Evolutionary conservation across 768 basidiomycete genomes (phyloP).

Genomic region (Rhizopogon salebrosus): DNA sequence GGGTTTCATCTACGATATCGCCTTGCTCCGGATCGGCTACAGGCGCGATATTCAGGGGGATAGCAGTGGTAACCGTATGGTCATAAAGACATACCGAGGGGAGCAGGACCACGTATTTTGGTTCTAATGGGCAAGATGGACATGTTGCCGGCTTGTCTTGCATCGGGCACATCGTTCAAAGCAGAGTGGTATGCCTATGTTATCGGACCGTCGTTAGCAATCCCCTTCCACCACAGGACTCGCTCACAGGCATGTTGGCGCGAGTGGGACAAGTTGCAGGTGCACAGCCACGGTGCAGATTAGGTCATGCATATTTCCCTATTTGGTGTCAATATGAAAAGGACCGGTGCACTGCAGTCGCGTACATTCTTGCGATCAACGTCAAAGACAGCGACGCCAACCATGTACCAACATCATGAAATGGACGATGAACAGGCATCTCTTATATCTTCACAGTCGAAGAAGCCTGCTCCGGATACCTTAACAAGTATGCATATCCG

Average conservation of each 20-base stretch:
- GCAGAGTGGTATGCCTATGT: conserved; percentile 94
- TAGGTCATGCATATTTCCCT: background rate
- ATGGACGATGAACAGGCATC: conserved; percentile 36
- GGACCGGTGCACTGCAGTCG: too few relatives aligned
- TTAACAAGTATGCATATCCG: conserved; percentile 56
- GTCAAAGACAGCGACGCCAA: background rate
- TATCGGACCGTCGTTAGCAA: background rate
- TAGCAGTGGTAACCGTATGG: conserved; percentile 8
- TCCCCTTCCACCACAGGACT: background rate
- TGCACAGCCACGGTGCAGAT: conserved; percentile 15
- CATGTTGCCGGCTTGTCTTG: conserved; percentile 84
- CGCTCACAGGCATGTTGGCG: conserved; percentile 49
- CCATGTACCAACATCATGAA: conserved; percentile 23
- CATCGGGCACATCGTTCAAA: conserved; percentile 81
- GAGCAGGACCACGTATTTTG: conserved; percentile 88
- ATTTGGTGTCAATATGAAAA: too few relatives aligned
- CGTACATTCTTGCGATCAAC: too few relatives aligned
- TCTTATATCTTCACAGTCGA: conserved; percentile 38
- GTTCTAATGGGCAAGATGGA: conserved; percentile 88
- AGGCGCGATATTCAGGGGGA: conserved; percentile 7
- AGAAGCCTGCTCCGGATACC: conserved; percentile 62
- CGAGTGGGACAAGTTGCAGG: conserved; percentile 21
- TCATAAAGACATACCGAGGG: conserved; percentile 47
- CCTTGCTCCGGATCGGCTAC: conserved; percentile 72
- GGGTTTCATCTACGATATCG: conserved; percentile 93